Conservation (phyloP, 2,329 filamentous ascomycete species). For the Harringtonia lauricola region DNA sequence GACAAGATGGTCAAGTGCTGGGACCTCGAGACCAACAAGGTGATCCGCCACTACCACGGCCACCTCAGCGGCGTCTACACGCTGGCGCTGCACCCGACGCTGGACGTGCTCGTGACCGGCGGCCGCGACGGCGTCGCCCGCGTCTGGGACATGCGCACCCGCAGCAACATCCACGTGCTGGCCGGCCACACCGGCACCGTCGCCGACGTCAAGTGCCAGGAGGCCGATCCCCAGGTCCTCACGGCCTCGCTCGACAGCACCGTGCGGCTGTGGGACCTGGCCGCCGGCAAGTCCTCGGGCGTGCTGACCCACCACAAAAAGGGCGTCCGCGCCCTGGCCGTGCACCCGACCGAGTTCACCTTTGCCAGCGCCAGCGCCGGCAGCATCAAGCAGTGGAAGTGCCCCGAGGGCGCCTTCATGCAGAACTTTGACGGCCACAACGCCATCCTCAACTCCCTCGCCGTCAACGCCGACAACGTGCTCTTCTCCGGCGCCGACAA, state of each 20-base stretch:
- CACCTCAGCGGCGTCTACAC: constrained; percentile 95
- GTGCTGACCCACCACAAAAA: constrained; percentile 98
- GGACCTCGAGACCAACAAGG: constrained; percentile 99
- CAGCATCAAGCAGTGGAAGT: constrained; percentile 99
- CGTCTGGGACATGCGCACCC: constrained; percentile 97
- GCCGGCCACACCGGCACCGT: constrained; percentile 86
- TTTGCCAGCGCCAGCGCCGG: constrained; percentile 88
- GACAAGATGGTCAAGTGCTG: constrained; percentile 99
- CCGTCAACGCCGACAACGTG: constrained; percentile 91
- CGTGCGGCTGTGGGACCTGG: constrained; percentile 87
- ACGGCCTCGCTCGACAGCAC: constrained; percentile 87
- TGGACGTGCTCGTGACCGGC: constrained; percentile 90
- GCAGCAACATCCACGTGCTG: constrained; percentile 91
- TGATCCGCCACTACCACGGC: constrained; percentile 94
- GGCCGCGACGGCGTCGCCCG: constrained; percentile 88
- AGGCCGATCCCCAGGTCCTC: constrained; percentile 93
- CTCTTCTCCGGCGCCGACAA: constrained; percentile 94
- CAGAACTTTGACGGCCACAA: constrained; percentile 98
- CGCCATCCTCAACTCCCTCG: constrained; percentile 86
- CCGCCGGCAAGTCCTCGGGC: constrained; percentile 91
- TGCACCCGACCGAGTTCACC: constrained; percentile 88
- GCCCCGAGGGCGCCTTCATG: constrained; percentile 96
- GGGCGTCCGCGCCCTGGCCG: constrained; percentile 73
- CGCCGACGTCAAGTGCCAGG: constrained; percentile 81
- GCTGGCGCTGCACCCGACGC: constrained; percentile 80